A percentile compares a stretch with the other conserved stretches of the same genome.
These are phyloP conservation scores for Diaporthe humulicola DNA, from an alignment of 2,329 filamentous ascomycete species.

Conservation along the genomic window DNA sequence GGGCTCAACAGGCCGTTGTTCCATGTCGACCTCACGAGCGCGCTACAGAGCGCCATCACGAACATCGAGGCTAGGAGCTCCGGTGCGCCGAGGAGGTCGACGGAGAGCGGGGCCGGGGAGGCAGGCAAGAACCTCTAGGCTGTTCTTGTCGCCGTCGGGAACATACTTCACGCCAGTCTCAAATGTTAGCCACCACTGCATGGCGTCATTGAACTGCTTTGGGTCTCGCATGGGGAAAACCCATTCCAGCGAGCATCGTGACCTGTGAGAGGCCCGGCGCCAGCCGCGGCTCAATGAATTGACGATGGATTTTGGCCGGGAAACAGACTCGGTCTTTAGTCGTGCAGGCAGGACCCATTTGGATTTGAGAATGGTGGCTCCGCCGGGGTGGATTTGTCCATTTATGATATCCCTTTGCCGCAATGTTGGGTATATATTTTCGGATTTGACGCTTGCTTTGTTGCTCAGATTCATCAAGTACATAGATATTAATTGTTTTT, in stretches of 20 bases:
- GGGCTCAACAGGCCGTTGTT: slow-evolving; percentile 93
- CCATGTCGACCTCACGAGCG: slow-evolving; percentile 92
- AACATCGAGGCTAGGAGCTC: slow-evolving; percentile 73
- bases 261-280: not conserved
- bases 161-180: not conserved
- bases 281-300: not conserved
- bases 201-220: not conserved
- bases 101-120: slow-evolving; percentile 30
- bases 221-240: not conserved
- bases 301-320: not conserved
- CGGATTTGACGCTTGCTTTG: slow-evolving; percentile 3
- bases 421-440: slow-evolving; percentile 32
- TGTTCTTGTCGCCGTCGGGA: slow-evolving; percentile 32
- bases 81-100: slow-evolving; percentile 44
- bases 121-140: slow-evolving; percentile 31
- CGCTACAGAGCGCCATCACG: slow-evolving; percentile 86
- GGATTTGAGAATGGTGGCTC: slow-evolving; percentile 17
- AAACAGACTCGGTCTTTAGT: not conserved
- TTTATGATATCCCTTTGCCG: slow-evolving; percentile 40
- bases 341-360: not conserved
- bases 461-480: not conserved
- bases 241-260: not conserved
- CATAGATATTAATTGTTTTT: not conserved
- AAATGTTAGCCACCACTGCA: not conserved
- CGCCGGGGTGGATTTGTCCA: slow-evolving; percentile 16